Evolutionary conservation across 1,284 basidiomycete species (phyloP), one percentile per base, ranked within the genome.

Genomic region (Phaffia rhodozyma): DNA sequence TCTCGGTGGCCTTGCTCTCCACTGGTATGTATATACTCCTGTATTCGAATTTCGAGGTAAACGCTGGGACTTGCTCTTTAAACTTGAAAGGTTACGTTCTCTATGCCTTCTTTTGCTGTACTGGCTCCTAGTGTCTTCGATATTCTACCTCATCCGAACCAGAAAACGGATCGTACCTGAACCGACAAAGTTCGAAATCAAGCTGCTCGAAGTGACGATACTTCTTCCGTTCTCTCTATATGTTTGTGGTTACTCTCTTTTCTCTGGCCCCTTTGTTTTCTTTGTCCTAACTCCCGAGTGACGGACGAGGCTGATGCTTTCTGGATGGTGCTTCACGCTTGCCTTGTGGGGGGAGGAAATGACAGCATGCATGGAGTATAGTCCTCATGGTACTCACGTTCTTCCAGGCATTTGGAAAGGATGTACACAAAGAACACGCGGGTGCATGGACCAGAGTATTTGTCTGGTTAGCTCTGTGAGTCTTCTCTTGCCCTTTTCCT

Each of bases 161-260:
- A 82, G 66, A 83, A 91, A 73, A 74, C 81, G 50, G 76, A 86
- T 27, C 79, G 84, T 70, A 82, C 73, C 69, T 70, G 78, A 55
- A 76, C 79, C 30, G 87, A 90, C 68, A 86, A 90, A 73, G 71
- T 20, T 32, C n/a, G 32, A 51, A 52, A n/a, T 18, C 13, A 43
- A 11, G 34, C 34, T 58, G 6, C n/a, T 59, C 48, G 59, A 38
- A 55, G 54, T 61, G 70, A 70, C 89, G 68, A 78, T 89, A 52
- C 87, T 89, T 72, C 82, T 89, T 23, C 87, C 88, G 5, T 89
- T 90, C 80, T 89, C 87, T 2, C 82, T 89, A 61, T 91, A 87
- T 77, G 63, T 65, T 27, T 20, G 59, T 61, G 0, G 21, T 25
- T 48, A 48, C 38, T 16, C 13, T 5, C 16, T 16, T 11, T 11